Evolutionary conservation across 2,329 filamentous ascomycete genomes (phyloP), one percentile per base, ranked within the genome.

Genomic region (Beauveria caledonica): DNA sequence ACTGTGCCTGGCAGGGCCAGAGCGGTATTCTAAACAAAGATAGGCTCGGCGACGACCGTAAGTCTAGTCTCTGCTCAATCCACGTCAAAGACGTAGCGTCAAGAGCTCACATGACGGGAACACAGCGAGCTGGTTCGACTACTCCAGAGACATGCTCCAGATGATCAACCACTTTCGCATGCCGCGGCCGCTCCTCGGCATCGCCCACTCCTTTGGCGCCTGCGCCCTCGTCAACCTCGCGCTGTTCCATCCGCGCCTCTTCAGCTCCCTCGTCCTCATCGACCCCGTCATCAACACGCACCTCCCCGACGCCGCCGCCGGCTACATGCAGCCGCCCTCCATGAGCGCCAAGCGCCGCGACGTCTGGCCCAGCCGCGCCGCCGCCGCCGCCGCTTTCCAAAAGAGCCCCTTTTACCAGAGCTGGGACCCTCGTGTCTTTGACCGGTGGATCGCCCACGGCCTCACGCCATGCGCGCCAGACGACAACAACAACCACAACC

Each of bases 131-230:
- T 97, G 92, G 92, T 81, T 86, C 64, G 93, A 97, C 74, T 86
- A 94, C 71, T 77, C 89, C 50, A 85, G 92, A 51, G 93, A 97
- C 72, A 83, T 96, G 4, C 80, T 94, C 19, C 85, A 93, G 69
- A 83, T 97, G 74, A 82, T 94, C 76, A 97, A 96, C 73, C 80
- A 84, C 58, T 93, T 96, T 74, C 88, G 90, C 46, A 76, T 80
- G 82, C 88, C 89, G 13, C 87, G 88, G 1, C 93, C 93, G 1
- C 78, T 97, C 21, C 75, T 97, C 64, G 92, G 90, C 60, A 74
- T 97, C 29, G 93, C 91, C 17, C 93, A 97, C 75, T 96, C 90
- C 66, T 92, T 96, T 78, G 93, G 93, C 66, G 92, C 82, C 64
- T 84, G 83, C 69, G 83, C 89, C 62, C 80, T 97, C 58, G 79